Base-by-base conservation (phyloP, 352 stramenopile species). In the Pythium periplocum region DNA sequence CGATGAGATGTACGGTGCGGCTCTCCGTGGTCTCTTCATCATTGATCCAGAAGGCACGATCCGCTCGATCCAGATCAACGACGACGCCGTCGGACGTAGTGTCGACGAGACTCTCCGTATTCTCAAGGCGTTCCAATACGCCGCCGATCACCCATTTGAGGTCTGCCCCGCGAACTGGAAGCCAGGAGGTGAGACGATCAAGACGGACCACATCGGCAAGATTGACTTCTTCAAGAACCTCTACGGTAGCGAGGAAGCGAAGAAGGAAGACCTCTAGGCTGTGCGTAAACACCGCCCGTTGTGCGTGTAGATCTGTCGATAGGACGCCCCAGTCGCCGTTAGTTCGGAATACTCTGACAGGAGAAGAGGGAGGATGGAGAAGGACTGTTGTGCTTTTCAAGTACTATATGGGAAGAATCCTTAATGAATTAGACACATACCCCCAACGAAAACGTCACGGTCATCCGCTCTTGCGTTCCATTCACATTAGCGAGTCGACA, bases 101-200 rank as follows among this genome's bases (percentile, higher is more conserved):
- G 82, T 94, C 11, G 79, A 90, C 50, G 80, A 94, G 65, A 90
- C 79, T 34, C 61, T 94, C 45, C 78, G 83, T 39, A 86, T 91
- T 46, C 79, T 94, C 64, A 87, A 94, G 66, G 80, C 82, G 9
- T 91, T 93, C 67, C 83, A 92, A 60, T 94, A 92, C 61, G 47
- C 78, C 8, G 75, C 69, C 11, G 61, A 62, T 37, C 83, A 94
- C 62, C 76, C 79, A 6, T 66, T 87, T 53, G 90, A 97, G 62
- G 83, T 90, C 6, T 94, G 83, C 59, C 82, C 82, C 11, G 83
- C 83, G 40, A 93, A 93, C 75, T 94, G 81, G 83, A 92, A 86
- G 64, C 79, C 82, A 8, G 80, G 82, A 51, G 70, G 68, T 41
- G 75, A 91, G 61, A 93, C 82, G 39, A 94, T 94, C 62, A 91